Evolutionary conservation across 192 early-diverging fungal species (phyloP).

Genomic region (Entomortierella chlamydospora): DNA sequence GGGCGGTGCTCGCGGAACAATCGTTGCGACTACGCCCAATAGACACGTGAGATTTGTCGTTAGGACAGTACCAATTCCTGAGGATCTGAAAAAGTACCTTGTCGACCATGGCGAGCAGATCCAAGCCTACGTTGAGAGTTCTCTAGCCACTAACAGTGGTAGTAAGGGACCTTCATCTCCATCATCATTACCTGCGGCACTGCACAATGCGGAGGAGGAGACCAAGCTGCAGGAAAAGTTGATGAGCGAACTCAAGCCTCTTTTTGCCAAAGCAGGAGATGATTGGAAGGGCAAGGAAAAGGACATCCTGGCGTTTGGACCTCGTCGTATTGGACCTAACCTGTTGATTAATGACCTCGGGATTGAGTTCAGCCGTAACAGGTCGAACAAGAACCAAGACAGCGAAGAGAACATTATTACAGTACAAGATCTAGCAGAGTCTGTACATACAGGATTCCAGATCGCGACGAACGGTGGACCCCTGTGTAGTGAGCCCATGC

Average conservation of each 20-base stretch:
- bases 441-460: slow-evolving; percentile 93
- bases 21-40: slow-evolving; percentile 69
- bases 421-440: slow-evolving; percentile 79
- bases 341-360: slow-evolving; percentile 73
- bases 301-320: slow-evolving; percentile 86
- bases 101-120: slow-evolving; percentile 63
- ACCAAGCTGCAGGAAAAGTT: slow-evolving; percentile 29
- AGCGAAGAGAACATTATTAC: slow-evolving; percentile 37
- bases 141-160: slow-evolving; percentile 1
- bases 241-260: slow-evolving; percentile 13
- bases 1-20: slow-evolving; percentile 69
- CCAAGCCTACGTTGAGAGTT: slow-evolving; percentile 36
- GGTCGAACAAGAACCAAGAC: slow-evolving; percentile 10
- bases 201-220: not conserved
- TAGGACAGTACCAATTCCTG: slow-evolving; percentile 78
- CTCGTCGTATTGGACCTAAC: slow-evolving; percentile 84
- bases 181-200: not conserved
- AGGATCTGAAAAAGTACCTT: slow-evolving; percentile 68
- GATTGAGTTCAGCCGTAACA: slow-evolving; percentile 33
- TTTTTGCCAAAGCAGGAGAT: slow-evolving; percentile 51
- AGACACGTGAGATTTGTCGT: slow-evolving; percentile 71
- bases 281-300: slow-evolving; percentile 47
- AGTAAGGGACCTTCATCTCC: slow-evolving; percentile 17
- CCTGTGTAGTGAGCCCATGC: slow-evolving; percentile 93
- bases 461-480: slow-evolving; percentile 90